phyloP scores from a whole-genome alignment of 2,329 filamentous ascomycete species.

The Phialophora expanda region DNA sequence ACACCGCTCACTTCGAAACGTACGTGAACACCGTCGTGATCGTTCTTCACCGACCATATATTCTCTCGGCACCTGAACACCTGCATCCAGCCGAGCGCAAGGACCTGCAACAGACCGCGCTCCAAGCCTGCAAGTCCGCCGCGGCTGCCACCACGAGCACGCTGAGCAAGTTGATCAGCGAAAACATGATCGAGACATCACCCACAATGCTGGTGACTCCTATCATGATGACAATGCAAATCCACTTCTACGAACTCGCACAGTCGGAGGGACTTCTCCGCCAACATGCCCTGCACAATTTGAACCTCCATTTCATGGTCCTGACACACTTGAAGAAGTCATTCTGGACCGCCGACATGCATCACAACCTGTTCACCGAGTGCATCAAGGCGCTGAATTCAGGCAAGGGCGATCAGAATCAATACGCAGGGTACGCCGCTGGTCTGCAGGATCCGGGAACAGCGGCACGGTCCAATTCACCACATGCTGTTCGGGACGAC shows the following conservation, averaged over 20 bases:
- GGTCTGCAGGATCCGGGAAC: constrained; percentile 3
- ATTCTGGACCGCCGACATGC: constrained; percentile 32
- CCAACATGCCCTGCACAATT: constrained; percentile 30
- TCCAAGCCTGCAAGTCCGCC: constrained; percentile 39
- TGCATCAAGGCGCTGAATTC: constrained; percentile 27
- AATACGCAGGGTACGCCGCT: constrained; percentile 12
- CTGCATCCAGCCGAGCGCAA: constrained; percentile 26
- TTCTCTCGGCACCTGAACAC: constrained; percentile 37
- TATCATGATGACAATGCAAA: constrained; percentile 31
- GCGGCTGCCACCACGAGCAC: constrained; percentile 42
- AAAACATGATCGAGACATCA: constrained; percentile 25
- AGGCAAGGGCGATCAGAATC: not conserved
- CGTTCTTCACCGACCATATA: constrained; percentile 43
- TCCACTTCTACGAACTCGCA: constrained; percentile 29
- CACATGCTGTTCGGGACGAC: constrained; percentile 6
- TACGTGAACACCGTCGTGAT: constrained; percentile 40
- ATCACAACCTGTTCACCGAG: constrained; percentile 31
- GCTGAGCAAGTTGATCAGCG: constrained; percentile 39
- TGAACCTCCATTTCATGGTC: constrained; percentile 32
- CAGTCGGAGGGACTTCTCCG: constrained; percentile 20
- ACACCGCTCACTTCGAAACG: constrained; percentile 11
- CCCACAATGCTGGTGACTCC: constrained; percentile 22
- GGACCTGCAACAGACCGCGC: constrained; percentile 39
- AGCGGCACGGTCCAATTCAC: not conserved
- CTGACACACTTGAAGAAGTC: constrained; percentile 31